phyloP scores from a whole-genome alignment of 257 asterid species.

The Anisodus tanguticus region DNA sequence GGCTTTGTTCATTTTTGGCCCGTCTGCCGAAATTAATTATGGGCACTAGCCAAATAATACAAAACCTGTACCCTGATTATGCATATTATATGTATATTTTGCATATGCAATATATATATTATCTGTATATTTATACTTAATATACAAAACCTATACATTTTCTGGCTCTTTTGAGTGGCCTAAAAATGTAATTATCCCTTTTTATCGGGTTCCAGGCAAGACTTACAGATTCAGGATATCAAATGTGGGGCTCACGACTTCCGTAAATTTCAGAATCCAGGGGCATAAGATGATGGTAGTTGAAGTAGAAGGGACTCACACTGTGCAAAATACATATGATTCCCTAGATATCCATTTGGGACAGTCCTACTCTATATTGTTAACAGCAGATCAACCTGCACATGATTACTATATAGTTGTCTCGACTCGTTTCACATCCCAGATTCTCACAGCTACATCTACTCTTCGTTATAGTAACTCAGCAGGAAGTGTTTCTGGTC shows the following conservation, averaged over 20 bases:
- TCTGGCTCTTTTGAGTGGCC: no score
- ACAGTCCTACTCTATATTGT: slow-evolving; percentile 43
- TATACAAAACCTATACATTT: no score
- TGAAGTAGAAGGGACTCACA: slow-evolving; percentile 46
- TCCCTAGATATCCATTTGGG: slow-evolving; percentile 47
- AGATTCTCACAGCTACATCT: slow-evolving; percentile 37
- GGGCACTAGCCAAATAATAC: no score
- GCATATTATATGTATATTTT: no score
- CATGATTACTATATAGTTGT: slow-evolving; percentile 40
- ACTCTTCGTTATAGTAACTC: slow-evolving; percentile 43
- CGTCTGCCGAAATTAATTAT: no score
- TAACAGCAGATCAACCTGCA: slow-evolving; percentile 45
- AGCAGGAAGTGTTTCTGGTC: slow-evolving; percentile 39
- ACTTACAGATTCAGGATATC: slow-evolving; percentile 47
- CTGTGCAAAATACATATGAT: slow-evolving; percentile 41
- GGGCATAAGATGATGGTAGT: slow-evolving; percentile 44
- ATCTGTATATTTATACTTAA: no score
- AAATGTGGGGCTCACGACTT: slow-evolving; percentile 39
- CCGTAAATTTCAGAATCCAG: slow-evolving; percentile 46
- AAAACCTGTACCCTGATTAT: no score
- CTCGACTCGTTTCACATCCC: slow-evolving; percentile 42
- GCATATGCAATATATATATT: no score
- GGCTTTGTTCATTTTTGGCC: no score
- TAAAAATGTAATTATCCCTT: no score
- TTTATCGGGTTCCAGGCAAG: slow-evolving; percentile 34